phyloP scores from a whole-genome alignment of 2,329 filamentous ascomycete genomes.

The Penicillium sp. region DNA sequence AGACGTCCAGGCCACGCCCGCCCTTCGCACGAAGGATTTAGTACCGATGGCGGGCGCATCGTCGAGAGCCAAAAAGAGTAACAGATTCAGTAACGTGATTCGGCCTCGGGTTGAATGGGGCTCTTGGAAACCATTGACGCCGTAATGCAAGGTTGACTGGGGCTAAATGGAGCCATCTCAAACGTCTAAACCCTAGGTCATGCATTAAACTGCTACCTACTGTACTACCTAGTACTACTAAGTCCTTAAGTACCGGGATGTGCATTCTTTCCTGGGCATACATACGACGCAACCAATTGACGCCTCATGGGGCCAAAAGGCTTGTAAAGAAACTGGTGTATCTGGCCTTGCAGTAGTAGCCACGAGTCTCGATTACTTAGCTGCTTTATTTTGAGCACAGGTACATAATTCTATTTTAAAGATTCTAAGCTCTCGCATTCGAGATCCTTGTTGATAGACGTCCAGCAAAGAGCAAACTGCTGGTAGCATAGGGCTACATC shows the following conservation, averaged over 20 bases:
- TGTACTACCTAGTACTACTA: no score
- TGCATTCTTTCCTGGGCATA: constrained; percentile 1
- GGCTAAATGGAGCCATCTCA: constrained; percentile 4
- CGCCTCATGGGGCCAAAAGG: background rate
- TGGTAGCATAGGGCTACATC: background rate
- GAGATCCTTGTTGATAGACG: background rate
- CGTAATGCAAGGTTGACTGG: background rate
- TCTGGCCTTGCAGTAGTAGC: background rate
- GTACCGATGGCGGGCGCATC: background rate
- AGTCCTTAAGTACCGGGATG: background rate
- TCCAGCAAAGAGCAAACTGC: background rate
- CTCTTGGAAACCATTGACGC: background rate
- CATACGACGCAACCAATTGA: background rate
- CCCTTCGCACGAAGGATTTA: background rate
- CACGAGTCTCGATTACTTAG: background rate
- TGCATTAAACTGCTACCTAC: background rate
- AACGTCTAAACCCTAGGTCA: constrained; percentile 1
- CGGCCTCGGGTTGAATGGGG: background rate
- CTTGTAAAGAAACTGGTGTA: background rate
- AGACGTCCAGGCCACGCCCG: background rate
- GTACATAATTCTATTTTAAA: background rate
- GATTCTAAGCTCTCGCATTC: background rate
- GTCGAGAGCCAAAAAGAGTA: background rate
- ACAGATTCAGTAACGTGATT: background rate
- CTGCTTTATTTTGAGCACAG: background rate